phyloP scores from a whole-genome alignment of 768 basidiomycete species.

The Amanita pseudoporphyria region DNA sequence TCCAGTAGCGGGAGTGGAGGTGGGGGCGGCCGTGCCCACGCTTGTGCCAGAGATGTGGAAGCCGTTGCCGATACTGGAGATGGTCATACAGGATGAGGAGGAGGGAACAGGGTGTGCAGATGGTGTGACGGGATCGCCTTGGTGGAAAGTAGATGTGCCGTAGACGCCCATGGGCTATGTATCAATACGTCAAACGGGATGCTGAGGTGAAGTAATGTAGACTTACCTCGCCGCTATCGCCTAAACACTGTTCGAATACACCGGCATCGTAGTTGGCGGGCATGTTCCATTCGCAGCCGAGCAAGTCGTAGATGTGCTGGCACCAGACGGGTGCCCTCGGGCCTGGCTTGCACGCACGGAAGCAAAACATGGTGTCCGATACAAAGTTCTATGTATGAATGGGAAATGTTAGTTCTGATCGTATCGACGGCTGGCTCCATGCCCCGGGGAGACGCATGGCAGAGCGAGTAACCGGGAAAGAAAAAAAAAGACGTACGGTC shows the following conservation, averaged over 20 bases:
- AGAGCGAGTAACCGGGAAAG: background rate
- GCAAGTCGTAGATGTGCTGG: constrained; percentile 48
- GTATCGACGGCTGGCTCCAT: too few species aligned
- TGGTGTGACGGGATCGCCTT: constrained; percentile 50
- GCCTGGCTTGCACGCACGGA: constrained; percentile 56
- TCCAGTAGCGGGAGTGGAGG: constrained; percentile 11
- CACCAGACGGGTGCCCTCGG: constrained; percentile 42
- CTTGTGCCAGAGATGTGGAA: constrained; percentile 22
- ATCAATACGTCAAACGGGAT: background rate
- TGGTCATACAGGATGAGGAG: constrained; percentile 49
- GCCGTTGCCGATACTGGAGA: constrained; percentile 43
- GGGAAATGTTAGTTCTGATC: too few species aligned
- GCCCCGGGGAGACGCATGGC: too few species aligned
- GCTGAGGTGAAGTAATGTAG: background rate
- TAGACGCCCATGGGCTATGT: constrained; percentile 59
- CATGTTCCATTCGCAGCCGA: constrained; percentile 58
- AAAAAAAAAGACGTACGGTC: constrained; percentile 36
- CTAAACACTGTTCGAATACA: constrained; percentile 40
- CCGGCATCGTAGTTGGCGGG: constrained; percentile 37
- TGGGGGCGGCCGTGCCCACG: constrained; percentile 12
- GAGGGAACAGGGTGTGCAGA: constrained; percentile 44
- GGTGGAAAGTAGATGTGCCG: constrained; percentile 54
- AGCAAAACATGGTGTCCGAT: constrained; percentile 51
- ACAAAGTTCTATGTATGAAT: constrained; percentile 47
- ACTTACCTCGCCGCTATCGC: constrained; percentile 38